phyloP scores from a whole-genome alignment of 257 asterid genomes.

The Solanum lycopersicoides region DNA sequence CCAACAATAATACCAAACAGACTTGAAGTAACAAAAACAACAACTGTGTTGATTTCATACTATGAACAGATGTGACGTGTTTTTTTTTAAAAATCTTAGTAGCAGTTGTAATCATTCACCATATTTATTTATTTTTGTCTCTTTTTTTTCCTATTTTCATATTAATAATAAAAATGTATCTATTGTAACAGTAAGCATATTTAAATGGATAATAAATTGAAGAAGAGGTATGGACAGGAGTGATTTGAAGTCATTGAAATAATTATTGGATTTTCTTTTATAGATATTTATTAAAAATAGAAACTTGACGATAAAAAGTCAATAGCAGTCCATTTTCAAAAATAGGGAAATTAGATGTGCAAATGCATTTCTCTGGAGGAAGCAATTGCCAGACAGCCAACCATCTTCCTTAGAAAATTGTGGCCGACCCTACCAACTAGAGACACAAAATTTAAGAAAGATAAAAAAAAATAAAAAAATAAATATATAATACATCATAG shows the following conservation, averaged over 20 bases:
- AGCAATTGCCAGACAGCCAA: background rate
- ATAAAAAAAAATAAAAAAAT: too few relatives aligned
- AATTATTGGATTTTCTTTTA: too few relatives aligned
- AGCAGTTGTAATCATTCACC: too few relatives aligned
- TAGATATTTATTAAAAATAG: background rate
- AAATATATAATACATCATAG: too few relatives aligned
- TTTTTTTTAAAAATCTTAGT: too few relatives aligned
- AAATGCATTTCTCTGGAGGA: background rate
- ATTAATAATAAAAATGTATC: background rate
- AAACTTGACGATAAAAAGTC: background rate
- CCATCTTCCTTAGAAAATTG: background rate
- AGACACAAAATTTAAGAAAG: background rate
- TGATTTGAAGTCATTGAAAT: background rate
- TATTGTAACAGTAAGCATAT: background rate
- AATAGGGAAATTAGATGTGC: background rate
- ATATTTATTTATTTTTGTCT: background rate
- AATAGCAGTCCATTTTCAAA: background rate
- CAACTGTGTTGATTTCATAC: too few relatives aligned
- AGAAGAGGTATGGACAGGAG: background rate
- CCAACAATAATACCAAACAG: too few relatives aligned
- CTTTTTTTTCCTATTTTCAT: background rate
- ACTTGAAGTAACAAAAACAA: too few relatives aligned
- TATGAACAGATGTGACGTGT: too few relatives aligned
- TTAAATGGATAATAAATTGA: too few relatives aligned
- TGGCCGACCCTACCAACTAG: background rate